phyloP scores from a whole-genome alignment of 768 basidiomycete species.

The Pleurotus sapidus region DNA sequence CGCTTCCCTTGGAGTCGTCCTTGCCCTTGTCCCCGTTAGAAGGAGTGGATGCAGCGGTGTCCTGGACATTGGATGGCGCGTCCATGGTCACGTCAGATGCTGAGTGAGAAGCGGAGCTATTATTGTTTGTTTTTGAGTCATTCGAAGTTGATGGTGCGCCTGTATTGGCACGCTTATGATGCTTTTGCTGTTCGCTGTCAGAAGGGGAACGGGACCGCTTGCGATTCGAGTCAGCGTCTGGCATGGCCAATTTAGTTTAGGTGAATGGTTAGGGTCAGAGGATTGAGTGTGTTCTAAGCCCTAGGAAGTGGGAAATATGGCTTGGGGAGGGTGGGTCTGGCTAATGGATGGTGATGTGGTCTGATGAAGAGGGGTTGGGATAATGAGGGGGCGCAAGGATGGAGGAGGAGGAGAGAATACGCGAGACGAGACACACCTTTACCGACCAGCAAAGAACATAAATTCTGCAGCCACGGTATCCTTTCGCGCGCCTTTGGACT shows the following conservation, averaged over 20 bases:
- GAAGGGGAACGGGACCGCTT: constrained; percentile 87
- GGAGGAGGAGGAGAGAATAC: constrained; percentile 34
- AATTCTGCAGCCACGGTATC: neutral
- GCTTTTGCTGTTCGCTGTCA: constrained; percentile 76
- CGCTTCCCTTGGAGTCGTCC: constrained; percentile 37
- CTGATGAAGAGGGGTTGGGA: constrained; percentile 52
- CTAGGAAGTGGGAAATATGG: constrained; percentile 25
- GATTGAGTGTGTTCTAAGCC: constrained; percentile 23
- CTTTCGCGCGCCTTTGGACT: too few species aligned
- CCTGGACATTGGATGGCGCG: constrained; percentile 37
- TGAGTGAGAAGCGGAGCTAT: constrained; percentile 39
- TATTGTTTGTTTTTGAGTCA: constrained; percentile 48
- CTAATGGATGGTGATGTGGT: constrained; percentile 35
- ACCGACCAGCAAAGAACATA: neutral
- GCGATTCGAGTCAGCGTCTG: constrained; percentile 82
- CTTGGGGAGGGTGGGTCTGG: constrained; percentile 38
- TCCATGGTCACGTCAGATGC: constrained; percentile 65
- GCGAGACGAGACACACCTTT: constrained; percentile 31
- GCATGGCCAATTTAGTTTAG: constrained; percentile 69
- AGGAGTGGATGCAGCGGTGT: constrained; percentile 58
- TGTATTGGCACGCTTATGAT: constrained; percentile 81
- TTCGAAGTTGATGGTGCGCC: constrained; percentile 62
- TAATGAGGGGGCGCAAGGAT: constrained; percentile 58
- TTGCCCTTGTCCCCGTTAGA: constrained; percentile 41
- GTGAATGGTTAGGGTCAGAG: constrained; percentile 24